A percentile compares a stretch with the other conserved stretches of the same genome.
Conservation (phyloP, 2,329 filamentous ascomycete species). For the Trichoderma polysporum region DNA sequence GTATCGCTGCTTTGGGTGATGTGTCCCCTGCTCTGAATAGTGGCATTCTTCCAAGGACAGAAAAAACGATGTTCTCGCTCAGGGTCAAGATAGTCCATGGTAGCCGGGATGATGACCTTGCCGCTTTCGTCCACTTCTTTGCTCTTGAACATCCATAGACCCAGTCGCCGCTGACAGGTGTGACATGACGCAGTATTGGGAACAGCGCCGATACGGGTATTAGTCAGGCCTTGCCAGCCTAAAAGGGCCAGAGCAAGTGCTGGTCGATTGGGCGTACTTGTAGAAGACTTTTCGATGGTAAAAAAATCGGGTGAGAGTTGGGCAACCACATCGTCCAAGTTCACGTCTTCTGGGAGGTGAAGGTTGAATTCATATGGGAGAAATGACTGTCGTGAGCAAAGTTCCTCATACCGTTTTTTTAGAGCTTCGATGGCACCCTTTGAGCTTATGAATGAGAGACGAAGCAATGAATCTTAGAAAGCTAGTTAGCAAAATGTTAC, state of each 20-base stretch:
- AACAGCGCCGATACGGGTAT: constrained; percentile 56
- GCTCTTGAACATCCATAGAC: constrained; percentile 90
- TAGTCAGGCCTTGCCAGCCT: constrained; percentile 70
- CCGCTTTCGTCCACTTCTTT: constrained; percentile 61
- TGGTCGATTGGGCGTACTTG: constrained; percentile 50
- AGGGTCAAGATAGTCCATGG: constrained; percentile 67
- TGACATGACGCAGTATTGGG: constrained; percentile 76
- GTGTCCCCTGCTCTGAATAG: constrained; percentile 53
- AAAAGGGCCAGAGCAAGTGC: constrained; percentile 69
- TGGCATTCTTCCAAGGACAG: constrained; percentile 73
- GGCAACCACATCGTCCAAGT: constrained; percentile 49
- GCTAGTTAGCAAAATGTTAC: constrained; percentile 14
- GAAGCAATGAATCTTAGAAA: constrained; percentile 55
- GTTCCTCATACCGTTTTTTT: constrained; percentile 63
- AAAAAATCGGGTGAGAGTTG: constrained; percentile 59
- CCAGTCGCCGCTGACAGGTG: constrained; percentile 83
- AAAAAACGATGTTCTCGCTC: constrained; percentile 76
- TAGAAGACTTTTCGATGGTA: constrained; percentile 35
- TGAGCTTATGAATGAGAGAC: constrained; percentile 63
- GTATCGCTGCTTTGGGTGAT: constrained; percentile 35
- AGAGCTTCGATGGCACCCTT: constrained; percentile 58
- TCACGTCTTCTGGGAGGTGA: constrained; percentile 53
- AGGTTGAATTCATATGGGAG: constrained; percentile 63
- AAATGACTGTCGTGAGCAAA: constrained; percentile 53
- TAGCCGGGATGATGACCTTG: constrained; percentile 56